phyloP scores from a whole-genome alignment of 345 rosid genomes.

The Acer saccharum region DNA sequence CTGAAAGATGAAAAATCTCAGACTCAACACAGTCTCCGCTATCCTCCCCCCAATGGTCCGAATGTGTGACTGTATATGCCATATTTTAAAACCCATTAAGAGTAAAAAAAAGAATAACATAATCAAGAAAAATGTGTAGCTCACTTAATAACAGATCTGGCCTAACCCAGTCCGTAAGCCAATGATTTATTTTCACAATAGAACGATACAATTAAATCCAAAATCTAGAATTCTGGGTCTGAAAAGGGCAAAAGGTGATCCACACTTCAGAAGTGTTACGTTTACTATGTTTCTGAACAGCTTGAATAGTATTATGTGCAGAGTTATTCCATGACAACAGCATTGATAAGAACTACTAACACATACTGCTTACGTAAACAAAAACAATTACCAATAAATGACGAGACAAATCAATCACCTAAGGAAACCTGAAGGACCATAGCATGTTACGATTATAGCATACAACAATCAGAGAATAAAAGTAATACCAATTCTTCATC shows the following conservation, averaged over 20 bases:
- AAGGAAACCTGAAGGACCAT: too few species aligned
- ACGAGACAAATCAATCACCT: neutral
- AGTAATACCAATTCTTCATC: slow-evolving; percentile 88
- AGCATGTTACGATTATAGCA: neutral
- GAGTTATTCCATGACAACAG: neutral
- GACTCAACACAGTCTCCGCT: slow-evolving; percentile 80
- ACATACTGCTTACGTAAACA: slow-evolving; percentile 5
- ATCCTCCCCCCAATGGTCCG: slow-evolving; percentile 85
- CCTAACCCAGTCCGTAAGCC: neutral
- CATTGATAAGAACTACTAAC: neutral
- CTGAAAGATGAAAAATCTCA: slow-evolving; percentile 90
- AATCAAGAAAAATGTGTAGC: neutral
- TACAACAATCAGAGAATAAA: neutral
- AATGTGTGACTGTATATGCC: slow-evolving; percentile 71
- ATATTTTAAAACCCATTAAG: slow-evolving; percentile 5
- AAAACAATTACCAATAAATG: neutral
- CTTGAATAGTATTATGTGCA: neutral
- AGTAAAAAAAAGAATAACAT: neutral
- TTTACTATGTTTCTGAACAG: neutral
- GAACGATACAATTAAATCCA: neutral
- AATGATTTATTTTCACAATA: neutral
- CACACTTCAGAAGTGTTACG: neutral
- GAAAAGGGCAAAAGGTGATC: neutral
- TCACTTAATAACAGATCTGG: neutral
- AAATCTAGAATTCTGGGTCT: neutral